phyloP scores from a whole-genome alignment of 768 basidiomycete species.

The Fomitopsis serialis region DNA sequence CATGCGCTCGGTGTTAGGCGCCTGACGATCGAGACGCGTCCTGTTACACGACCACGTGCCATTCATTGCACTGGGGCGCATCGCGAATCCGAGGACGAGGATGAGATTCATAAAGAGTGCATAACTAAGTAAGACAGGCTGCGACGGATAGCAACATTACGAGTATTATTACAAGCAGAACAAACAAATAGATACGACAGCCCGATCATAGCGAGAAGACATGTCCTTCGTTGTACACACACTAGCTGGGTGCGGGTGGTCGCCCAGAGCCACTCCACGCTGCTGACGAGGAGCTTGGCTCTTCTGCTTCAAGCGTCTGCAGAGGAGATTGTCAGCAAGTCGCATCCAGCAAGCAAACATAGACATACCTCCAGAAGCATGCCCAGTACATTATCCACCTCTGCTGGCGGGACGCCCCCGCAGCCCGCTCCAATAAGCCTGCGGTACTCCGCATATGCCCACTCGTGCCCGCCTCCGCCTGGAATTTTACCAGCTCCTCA shows the following conservation, averaged over 20 bases:
- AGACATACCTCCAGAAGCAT: conserved; percentile 75
- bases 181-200: not conserved
- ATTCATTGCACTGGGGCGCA: too few species aligned
- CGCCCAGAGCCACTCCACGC: conserved; percentile 32
- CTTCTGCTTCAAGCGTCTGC: conserved; percentile 80
- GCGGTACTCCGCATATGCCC: conserved; percentile 87
- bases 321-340: conserved; percentile 5
- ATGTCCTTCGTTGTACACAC: not conserved
- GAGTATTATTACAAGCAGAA: not conserved
- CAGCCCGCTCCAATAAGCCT: conserved; percentile 86
- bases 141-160: not conserved
- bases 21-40: too few species aligned
- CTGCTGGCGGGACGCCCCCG: conserved; percentile 78
- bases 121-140: not conserved
- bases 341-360: conserved; percentile 1
- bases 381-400: conserved; percentile 82
- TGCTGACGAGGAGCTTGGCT: conserved; percentile 54
- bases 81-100: too few species aligned
- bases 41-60: too few species aligned
- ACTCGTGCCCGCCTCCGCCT: conserved; percentile 87
- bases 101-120: not conserved
- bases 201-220: not conserved
- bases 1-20: too few species aligned
- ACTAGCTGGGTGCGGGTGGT: not conserved
- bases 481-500: conserved; percentile 70